Conservation (phyloP, 768 basidiomycete genomes). For the Kwoniella bestiolae region DNA sequence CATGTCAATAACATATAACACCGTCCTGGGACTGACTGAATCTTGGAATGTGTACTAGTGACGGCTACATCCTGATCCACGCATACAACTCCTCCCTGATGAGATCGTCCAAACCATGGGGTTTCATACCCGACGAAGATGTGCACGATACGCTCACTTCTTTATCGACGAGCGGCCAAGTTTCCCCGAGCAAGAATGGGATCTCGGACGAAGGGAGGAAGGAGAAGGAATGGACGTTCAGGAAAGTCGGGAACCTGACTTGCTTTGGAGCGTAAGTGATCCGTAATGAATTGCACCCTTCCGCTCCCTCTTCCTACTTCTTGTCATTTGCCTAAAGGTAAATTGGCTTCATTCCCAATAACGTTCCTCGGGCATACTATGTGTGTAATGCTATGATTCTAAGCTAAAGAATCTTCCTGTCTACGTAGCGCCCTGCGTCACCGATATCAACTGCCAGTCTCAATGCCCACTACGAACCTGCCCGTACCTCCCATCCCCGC, state of each 20-base stretch:
- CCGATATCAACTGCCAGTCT: slow-evolving; percentile 45
- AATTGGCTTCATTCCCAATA: too few relatives aligned
- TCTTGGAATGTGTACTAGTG: slow-evolving; percentile 19
- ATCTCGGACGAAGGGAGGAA: slow-evolving; percentile 13
- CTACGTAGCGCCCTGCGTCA: slow-evolving; percentile 47
- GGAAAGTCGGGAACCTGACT: slow-evolving; percentile 50
- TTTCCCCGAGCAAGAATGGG: slow-evolving; percentile 4
- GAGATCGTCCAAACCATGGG: slow-evolving; percentile 48
- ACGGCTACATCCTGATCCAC: slow-evolving; percentile 49
- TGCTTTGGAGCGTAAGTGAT: slow-evolving; percentile 54
- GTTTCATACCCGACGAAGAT: slow-evolving; percentile 50
- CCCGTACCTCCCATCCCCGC: slow-evolving; percentile 5
- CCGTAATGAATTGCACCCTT: neutral
- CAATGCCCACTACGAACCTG: slow-evolving; percentile 5
- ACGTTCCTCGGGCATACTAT: too few relatives aligned
- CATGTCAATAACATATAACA: too few relatives aligned
- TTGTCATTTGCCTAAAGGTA: too few relatives aligned
- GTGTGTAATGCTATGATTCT: too few relatives aligned
- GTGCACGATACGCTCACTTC: slow-evolving; percentile 49
- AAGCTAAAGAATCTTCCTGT: too few relatives aligned
- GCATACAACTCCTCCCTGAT: slow-evolving; percentile 47
- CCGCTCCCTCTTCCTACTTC: neutral
- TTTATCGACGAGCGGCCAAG: neutral
- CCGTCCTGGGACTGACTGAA: neutral
- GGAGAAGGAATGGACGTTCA: slow-evolving; percentile 54